Base-by-base conservation (phyloP, 345 rosid species). In the Eucalyptus sideroxylon region DNA sequence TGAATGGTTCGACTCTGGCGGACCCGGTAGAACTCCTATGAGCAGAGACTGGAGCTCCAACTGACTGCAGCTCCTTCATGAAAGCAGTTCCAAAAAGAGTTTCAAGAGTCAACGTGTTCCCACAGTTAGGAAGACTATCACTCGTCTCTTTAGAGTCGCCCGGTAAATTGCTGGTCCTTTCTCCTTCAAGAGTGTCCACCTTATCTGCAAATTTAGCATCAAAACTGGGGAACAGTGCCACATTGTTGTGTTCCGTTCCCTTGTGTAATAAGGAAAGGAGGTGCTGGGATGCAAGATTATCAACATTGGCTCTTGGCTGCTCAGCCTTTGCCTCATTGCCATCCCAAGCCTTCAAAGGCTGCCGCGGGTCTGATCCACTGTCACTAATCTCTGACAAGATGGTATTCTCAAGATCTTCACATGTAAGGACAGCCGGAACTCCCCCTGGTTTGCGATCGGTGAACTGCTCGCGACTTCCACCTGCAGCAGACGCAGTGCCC, bases 361-460 rank as follows among this genome's bases (percentile, higher is more conserved):
- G 92, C 30, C 82, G 93, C 92, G 90, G 88, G 77, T 92, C 91
- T n/a, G 93, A 91, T 91, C 91, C 89, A 87, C 88, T 93, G 80
- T 91, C 95, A 87, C 92, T 88, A 60, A 93, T 92, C 95, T 93
- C 98, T 45, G 97, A 96, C 90, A 98, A 90, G 91, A 98, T 96
- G 87, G 99, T 94, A 91, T 95, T 98, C 93, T 98, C 99, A 89
- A 98, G 99, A 93, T 98, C 99, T 94, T 96, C 99, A 89, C 99
- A 98, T 86, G 99, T 98, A 91, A 98, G 98, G 88, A 98, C 95
- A 89, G 98, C 91, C 50, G 95, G 93, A 91, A 89, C 94, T 87
- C 90, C 91, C 88, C 93, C 92, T 90, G 91, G 88, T 83, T 95
- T 92, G 81, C 49, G 87, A 60, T 50, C 86, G 59, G 91, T 42